Evolutionary conservation across 2,329 filamentous ascomycete genomes (phyloP).

Genomic region (Tolypocladium paradoxum): DNA sequence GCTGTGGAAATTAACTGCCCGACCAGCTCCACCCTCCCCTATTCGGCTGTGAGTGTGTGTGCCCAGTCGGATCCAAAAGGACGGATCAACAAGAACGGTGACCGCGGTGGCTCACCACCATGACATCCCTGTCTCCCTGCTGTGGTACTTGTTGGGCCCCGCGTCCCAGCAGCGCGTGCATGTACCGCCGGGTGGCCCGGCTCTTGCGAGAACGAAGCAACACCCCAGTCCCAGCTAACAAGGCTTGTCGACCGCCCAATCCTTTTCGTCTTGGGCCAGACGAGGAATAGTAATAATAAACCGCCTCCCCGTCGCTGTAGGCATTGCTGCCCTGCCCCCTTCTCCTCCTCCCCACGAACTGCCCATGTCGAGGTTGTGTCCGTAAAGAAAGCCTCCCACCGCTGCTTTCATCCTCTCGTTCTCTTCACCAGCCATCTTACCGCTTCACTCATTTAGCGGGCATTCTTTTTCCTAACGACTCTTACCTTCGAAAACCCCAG

Average conservation of each 20-base stretch:
- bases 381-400: constrained; percentile 36
- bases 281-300: constrained; percentile 21
- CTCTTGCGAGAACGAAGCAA: neutral
- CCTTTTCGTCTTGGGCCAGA: neutral
- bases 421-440: constrained; percentile 35
- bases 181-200: neutral
- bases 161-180: neutral
- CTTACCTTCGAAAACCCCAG: neutral
- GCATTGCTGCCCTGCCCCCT: constrained; percentile 21
- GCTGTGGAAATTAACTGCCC: constrained; percentile 10
- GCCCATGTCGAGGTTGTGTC: constrained; percentile 39
- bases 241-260: constrained; percentile 7
- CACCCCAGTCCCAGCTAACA: neutral
- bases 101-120: constrained; percentile 12
- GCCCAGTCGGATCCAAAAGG: neutral
- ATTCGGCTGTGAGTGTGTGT: neutral
- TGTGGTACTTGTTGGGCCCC: constrained; percentile 4
- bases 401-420: constrained; percentile 41
- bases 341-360: constrained; percentile 27
- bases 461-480: constrained; percentile 46
- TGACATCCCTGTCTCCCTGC: constrained; percentile 2
- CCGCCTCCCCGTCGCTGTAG: constrained; percentile 27
- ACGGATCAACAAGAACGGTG: constrained; percentile 12
- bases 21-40: constrained; percentile 9
- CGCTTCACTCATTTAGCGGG: constrained; percentile 87